Percentiles rank a stretch among this genome's conserved stretches.
phyloP scores from a whole-genome alignment of 2,329 filamentous ascomycete species.

The Cadophora sp. region DNA sequence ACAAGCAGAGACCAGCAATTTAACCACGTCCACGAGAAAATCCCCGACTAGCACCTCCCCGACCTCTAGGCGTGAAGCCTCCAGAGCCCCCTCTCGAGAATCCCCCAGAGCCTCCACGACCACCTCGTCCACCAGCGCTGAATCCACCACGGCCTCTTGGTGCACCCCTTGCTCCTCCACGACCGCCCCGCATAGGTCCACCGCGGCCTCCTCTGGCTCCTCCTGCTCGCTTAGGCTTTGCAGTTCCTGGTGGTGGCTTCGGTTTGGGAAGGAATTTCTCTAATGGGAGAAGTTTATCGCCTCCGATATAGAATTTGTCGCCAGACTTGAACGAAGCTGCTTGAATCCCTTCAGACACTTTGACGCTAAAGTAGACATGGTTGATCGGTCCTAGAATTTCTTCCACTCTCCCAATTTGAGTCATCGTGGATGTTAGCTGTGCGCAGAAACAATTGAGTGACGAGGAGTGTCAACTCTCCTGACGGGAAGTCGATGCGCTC shows the following conservation, averaged over 20 bases:
- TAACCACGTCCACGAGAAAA: slow-evolving; percentile 44
- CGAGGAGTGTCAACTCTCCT: neutral
- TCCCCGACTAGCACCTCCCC: slow-evolving; percentile 42
- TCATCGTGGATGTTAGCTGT: slow-evolving; percentile 53
- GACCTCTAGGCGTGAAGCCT: slow-evolving; percentile 43
- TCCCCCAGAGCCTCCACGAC: slow-evolving; percentile 46
- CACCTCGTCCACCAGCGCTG: slow-evolving; percentile 50
- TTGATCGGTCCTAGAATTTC: slow-evolving; percentile 97
- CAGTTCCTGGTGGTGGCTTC: slow-evolving; percentile 72
- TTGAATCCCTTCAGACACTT: slow-evolving; percentile 95
- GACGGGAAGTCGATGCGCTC: slow-evolving; percentile 18
- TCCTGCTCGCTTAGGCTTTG: slow-evolving; percentile 73
- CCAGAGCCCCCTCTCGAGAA: slow-evolving; percentile 45
- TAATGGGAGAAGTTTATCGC: slow-evolving; percentile 91
- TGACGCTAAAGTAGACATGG: slow-evolving; percentile 96
- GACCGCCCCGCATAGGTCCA: slow-evolving; percentile 50
- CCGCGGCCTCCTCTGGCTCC: slow-evolving; percentile 60
- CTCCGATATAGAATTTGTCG: slow-evolving; percentile 96
- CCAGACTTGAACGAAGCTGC: slow-evolving; percentile 93
- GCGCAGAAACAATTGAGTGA: neutral
- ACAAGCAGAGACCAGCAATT: slow-evolving; percentile 24
- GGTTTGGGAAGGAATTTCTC: slow-evolving; percentile 98
- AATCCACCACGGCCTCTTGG: slow-evolving; percentile 60
- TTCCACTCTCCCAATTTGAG: slow-evolving; percentile 93
- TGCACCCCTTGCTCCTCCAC: slow-evolving; percentile 54